Percentiles rank a stretch among this genome's conserved stretches.
phyloP scores from a whole-genome alignment of 1,284 basidiomycete species.

The Rhodotorula sp. region DNA sequence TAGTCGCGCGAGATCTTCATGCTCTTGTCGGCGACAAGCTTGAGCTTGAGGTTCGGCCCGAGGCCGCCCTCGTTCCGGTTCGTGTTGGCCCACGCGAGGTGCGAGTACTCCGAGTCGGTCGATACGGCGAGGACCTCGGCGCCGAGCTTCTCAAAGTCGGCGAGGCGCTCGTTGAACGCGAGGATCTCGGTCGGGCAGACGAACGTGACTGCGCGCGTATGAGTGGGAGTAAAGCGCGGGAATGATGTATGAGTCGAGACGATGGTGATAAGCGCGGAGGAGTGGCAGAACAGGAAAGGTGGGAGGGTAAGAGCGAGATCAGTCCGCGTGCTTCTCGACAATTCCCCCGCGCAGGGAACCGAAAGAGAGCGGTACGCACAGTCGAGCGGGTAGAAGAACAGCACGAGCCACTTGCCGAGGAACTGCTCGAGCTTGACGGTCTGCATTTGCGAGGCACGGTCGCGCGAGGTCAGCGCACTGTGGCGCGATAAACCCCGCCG shows the following conservation, averaged over 20 bases:
- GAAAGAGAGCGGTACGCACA: slow-evolving; percentile 9
- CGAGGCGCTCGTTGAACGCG: slow-evolving; percentile 82
- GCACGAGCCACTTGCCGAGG: slow-evolving; percentile 73
- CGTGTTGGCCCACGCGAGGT: slow-evolving; percentile 80
- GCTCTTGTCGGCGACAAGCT: slow-evolving; percentile 64
- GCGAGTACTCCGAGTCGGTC: slow-evolving; percentile 84
- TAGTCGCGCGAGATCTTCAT: slow-evolving; percentile 63
- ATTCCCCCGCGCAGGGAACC: slow-evolving; percentile 50
- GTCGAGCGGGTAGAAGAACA: slow-evolving; percentile 44
- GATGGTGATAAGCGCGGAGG: background rate
- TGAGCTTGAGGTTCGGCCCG: slow-evolving; percentile 78
- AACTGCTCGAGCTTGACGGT: slow-evolving; percentile 71
- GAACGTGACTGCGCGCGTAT: slow-evolving; percentile 29
- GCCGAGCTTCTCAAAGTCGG: slow-evolving; percentile 70
- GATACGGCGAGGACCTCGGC: slow-evolving; percentile 70
- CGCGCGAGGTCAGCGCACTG: background rate
- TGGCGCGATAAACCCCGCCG: background rate
- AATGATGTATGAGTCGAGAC: too few relatives aligned
- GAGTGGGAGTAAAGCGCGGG: background rate
- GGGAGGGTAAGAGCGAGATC: slow-evolving; percentile 18
- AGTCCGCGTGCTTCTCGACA: background rate
- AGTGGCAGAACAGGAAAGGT: background rate
- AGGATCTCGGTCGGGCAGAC: slow-evolving; percentile 92
- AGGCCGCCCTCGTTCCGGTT: slow-evolving; percentile 69
- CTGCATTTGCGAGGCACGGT: slow-evolving; percentile 46